Conservation (phyloP, 371 early-diverging fungal species). For the Nematocida major region DNA sequence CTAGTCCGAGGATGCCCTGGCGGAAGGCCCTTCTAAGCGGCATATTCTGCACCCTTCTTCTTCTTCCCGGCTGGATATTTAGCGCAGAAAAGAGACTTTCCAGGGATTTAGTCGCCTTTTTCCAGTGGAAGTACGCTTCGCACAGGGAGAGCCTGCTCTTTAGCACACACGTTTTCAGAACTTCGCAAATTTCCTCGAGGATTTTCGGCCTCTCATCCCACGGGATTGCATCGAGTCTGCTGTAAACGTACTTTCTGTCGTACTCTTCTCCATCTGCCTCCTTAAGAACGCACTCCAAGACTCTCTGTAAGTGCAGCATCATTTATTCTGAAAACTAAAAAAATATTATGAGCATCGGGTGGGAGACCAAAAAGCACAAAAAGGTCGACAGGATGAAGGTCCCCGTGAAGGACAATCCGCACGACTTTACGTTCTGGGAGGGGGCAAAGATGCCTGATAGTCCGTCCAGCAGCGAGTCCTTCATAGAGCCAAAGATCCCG, state of each 20-base stretch:
- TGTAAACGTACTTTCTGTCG: neutral
- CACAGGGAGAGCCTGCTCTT: neutral
- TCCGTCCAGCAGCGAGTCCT: conserved; percentile 15
- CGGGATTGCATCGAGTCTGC: neutral
- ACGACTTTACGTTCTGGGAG: conserved; percentile 20
- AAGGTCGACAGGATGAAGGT: conserved; percentile 9
- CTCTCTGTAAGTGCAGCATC: neutral
- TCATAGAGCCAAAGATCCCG: neutral
- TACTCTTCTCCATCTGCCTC: neutral
- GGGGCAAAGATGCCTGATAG: neutral
- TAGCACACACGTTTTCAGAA: neutral
- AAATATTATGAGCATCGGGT: conserved; percentile 47
- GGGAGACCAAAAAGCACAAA: conserved; percentile 19
- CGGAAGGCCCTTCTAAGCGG: neutral
- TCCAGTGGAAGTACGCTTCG: neutral
- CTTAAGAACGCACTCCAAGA: neutral
- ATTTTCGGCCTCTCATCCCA: neutral
- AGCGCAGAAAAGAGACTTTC: neutral
- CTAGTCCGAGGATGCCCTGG: neutral
- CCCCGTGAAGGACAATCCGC: neutral
- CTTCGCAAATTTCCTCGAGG: neutral
- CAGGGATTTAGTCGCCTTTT: neutral
- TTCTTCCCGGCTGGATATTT: neutral
- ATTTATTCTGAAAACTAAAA: neutral
- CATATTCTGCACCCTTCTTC: neutral